Percentiles rank a stretch among this genome's conserved stretches.
phyloP scores from a whole-genome alignment of 176 grass and related monocot genomes.

The Typha latifolia region DNA sequence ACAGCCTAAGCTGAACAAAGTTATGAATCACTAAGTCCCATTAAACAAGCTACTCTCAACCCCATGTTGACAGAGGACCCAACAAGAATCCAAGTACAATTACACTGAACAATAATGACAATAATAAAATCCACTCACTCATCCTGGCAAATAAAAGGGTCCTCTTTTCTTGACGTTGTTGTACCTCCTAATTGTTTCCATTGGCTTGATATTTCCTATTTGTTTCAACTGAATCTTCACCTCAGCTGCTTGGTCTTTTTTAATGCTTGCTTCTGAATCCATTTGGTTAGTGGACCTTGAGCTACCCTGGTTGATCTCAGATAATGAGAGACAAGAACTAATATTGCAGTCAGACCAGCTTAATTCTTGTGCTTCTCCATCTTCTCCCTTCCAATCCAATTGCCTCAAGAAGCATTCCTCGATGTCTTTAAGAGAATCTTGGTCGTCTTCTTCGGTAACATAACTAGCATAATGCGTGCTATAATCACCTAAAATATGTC shows the following conservation, averaged over 20 bases:
- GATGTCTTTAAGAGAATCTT: constrained; percentile 35
- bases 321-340: neutral
- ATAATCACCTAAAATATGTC: constrained; percentile 19
- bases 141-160: neutral
- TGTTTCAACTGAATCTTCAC: constrained; percentile 1
- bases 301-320: constrained; percentile 10
- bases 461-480: constrained; percentile 13
- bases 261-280: neutral
- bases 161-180: too few species aligned
- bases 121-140: constrained; percentile 2
- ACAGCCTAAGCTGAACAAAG: too few species aligned
- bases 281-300: constrained; percentile 1
- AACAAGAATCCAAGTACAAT: neutral
- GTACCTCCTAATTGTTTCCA: too few species aligned
- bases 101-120: constrained; percentile 14
- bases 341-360: constrained; percentile 2
- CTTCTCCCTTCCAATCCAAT: constrained; percentile 36
- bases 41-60: constrained; percentile 21
- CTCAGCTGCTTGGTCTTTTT: neutral
- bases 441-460: constrained; percentile 2
- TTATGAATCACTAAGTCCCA: too few species aligned
- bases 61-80: constrained; percentile 12
- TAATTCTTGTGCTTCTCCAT: neutral
- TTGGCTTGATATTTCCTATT: constrained; percentile 14
- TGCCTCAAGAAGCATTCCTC: constrained; percentile 66